Evolutionary conservation across 2,329 filamentous ascomycete genomes (phyloP), one percentile per base, ranked within the genome.

Genomic region (Tolypocladium capitatum): DNA sequence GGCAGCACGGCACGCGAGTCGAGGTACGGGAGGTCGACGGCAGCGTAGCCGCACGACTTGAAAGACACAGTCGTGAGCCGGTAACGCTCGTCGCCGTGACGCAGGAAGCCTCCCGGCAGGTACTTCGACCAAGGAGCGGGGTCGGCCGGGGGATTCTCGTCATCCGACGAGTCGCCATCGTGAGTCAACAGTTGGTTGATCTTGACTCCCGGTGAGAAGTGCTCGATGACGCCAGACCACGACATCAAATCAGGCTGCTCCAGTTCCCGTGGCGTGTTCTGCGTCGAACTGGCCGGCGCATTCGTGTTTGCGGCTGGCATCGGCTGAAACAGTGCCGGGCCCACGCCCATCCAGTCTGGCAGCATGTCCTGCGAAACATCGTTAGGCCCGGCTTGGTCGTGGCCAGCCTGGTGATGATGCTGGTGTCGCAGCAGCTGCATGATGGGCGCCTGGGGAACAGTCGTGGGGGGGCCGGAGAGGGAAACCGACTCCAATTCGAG

Each of bases 401-500:
- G 38, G 9, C 11, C 18, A 34, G 9, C 14, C 1, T 43, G 21
- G n/a, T 18, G 13, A 28, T 27, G 16, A 30, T 20, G 13, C 32
- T 43, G 20, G n/a, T n/a, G 34, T 11, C 46, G 45, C 49, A 35
- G n/a, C 38, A 27, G 5, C 36, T 21, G 47, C 32, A 21, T 48
- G 44, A 48, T 49, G 45, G 46, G 49, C 20, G 52, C 51, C 43
- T 63, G 60, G 8, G 51, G 45, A n/a, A 32, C 45, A 40, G 42
- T 30, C 10, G 61, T 60, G 2, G 68, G 62, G 32, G 68, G 65
- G 0, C 74, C 74, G 14, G 75, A 79, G 35, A 86, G 63, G 7
- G 83, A 86, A 1, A 86, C 77, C 0, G 80, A 81, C 53, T 84
- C 73, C 2, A 86, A 64, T 9, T 72, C 71, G 16, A 86, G 59